Evolutionary conservation across 768 basidiomycete species (phyloP), one percentile per base, ranked within the genome.

Genomic region (Pleurotus ostreatus): DNA sequence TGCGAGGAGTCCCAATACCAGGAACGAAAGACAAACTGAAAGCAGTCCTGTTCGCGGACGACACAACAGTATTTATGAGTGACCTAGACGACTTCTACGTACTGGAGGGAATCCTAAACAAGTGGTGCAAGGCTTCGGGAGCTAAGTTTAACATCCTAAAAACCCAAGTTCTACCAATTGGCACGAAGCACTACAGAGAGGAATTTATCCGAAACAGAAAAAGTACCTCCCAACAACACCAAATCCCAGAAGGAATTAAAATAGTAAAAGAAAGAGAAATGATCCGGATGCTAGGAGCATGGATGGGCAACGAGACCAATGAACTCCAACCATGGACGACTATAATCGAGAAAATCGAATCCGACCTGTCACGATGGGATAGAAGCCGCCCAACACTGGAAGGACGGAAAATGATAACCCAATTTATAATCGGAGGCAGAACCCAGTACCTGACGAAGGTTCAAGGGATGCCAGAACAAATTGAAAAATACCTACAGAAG

Each of bases 31-130:
- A 71, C 22, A 38, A 59, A n/a, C 48, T 75, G 0, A 66, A 74
- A 0, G 61, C 62, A 2, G 67, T 62, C 0, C 68, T 78, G 0
- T 79, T 76, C 57, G 73, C 76, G 0, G 73, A 78, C 57, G 74
- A 78, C 58, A 77, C 75, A 55, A 20, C 37, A 34, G 30, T 45
- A 52, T 55, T 25, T 18, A 7, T 55, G 16, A 47, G 20, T 16
- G 9, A 55, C 7, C 11, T 52, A 18, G 41, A 55, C 16, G 41
- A 55, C 4, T 46, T 55, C 20, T 16, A 22, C 0, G 53, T 46
- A 0, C 57, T 71, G 0, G 15, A 53, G 3, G 0, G 5, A 0
- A 55, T 70, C 1, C 63, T 71, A 0, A 26, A 60, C 0, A 18
- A 3, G 0, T 75, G 71, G 70, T 73, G 64, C 52, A 18, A 9